These are phyloP conservation scores for Rhinocladiella similis DNA, from an alignment of 2,329 filamentous ascomycete genomes.

Conservation along the genomic window DNA sequence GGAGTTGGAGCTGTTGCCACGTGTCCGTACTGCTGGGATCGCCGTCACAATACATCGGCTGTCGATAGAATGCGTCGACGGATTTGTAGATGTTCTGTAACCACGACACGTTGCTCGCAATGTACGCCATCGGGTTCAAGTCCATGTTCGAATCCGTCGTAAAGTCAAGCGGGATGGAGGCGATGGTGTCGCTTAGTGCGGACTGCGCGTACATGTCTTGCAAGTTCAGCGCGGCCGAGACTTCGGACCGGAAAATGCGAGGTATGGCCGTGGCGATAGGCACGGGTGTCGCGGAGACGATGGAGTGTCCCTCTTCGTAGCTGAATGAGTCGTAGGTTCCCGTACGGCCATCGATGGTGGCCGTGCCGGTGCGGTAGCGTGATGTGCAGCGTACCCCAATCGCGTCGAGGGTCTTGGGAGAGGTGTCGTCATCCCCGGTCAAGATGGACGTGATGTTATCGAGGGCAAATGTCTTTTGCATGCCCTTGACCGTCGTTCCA, in stretches of 20 bases:
- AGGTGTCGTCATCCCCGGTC: background rate
- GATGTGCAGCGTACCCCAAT: background rate
- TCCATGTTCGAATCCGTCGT: no score
- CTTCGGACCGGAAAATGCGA: background rate
- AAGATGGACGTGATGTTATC: background rate
- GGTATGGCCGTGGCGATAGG: conserved; percentile 3
- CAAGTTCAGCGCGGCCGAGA: background rate
- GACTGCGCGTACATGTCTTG: background rate
- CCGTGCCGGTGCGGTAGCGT: background rate
- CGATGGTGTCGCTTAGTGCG: background rate
- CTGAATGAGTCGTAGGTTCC: background rate
- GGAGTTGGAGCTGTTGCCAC: conserved; percentile 4
- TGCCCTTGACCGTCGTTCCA: background rate
- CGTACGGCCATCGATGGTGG: conserved; percentile 1
- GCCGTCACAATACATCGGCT: background rate
- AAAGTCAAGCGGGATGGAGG: background rate
- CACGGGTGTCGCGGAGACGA: conserved; percentile 1
- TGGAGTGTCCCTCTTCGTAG: background rate
- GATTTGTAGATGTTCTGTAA: conserved; percentile 6
- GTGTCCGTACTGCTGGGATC: background rate
- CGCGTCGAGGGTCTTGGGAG: background rate
- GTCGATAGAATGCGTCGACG: background rate
- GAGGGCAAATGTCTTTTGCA: conserved; percentile 1
- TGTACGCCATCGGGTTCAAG: conserved; percentile 5
- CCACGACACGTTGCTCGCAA: conserved; percentile 3